These are phyloP conservation scores for Pharnaceum exiguum DNA, from an alignment of 148 eudicot genomes.

Conservation along the genomic window DNA sequence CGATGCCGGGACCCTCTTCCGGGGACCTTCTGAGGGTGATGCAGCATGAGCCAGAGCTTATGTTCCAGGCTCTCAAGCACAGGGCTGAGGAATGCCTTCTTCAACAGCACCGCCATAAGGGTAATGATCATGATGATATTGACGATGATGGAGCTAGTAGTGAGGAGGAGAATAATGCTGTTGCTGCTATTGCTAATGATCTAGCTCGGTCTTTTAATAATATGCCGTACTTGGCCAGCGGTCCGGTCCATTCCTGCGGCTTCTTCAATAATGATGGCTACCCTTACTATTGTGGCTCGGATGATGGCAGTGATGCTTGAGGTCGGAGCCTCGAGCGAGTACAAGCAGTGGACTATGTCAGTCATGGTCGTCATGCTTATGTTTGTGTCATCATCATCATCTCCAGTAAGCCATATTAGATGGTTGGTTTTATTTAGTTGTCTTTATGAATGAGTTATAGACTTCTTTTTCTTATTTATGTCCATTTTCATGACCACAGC, in stretches of 20 bases:
- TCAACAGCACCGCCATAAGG: too few relatives aligned
- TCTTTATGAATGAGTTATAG: slow-evolving; percentile 22
- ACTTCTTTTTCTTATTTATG: not conserved
- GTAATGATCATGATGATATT: too few relatives aligned
- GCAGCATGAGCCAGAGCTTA: slow-evolving; percentile 95
- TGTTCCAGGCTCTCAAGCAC: slow-evolving; percentile 78
- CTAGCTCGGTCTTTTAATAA: slow-evolving; percentile 60
- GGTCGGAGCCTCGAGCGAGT: slow-evolving; percentile 43
- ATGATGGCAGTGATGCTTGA: slow-evolving; percentile 41
- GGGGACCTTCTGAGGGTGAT: slow-evolving; percentile 78
- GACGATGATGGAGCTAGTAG: slow-evolving; percentile 23
- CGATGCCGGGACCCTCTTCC: slow-evolving; percentile 68
- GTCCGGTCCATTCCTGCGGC: slow-evolving; percentile 10
- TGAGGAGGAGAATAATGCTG: slow-evolving; percentile 12
- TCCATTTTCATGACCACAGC: slow-evolving; percentile 23
- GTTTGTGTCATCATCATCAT: slow-evolving; percentile 1
- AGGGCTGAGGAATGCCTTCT: slow-evolving; percentile 63
- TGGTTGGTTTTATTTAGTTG: slow-evolving; percentile 19
- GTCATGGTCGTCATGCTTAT: too few relatives aligned
- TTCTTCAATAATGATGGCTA: slow-evolving; percentile 17
- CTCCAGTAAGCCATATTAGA: slow-evolving; percentile 4
- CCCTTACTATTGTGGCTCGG: slow-evolving; percentile 24
- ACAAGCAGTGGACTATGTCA: slow-evolving; percentile 82
- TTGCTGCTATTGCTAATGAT: slow-evolving; percentile 30
- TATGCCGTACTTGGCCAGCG: slow-evolving; percentile 73